These are phyloP conservation scores for Skeletonema menzelii DNA, from an alignment of 108 stramenopile species.

Conservation along the genomic window DNA sequence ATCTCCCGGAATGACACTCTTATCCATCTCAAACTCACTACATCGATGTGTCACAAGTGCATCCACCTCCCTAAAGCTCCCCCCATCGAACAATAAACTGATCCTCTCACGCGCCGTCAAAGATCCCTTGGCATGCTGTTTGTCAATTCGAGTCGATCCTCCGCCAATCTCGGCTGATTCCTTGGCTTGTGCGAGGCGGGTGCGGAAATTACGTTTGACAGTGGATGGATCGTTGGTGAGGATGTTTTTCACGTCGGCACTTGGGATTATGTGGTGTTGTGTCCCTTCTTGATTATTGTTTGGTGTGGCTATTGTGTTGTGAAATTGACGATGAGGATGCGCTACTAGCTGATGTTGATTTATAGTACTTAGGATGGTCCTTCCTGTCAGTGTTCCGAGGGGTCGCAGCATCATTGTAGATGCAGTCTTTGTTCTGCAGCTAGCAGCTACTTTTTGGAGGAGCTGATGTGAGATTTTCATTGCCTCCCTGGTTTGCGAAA, in stretches of 20 bases:
- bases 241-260: conserved; percentile 1
- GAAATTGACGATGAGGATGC: not conserved
- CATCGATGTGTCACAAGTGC: conserved; percentile 95
- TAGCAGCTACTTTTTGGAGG: not conserved
- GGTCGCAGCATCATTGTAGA: not conserved
- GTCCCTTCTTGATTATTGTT: not conserved
- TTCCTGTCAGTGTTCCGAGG: not conserved
- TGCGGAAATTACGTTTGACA: conserved; percentile 83
- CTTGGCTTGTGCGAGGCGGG: conserved; percentile 60
- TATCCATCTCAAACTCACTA: conserved; percentile 96
- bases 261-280: conserved; percentile 31
- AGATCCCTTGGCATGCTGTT: conserved; percentile 93
- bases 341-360: not conserved
- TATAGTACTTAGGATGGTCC: not conserved
- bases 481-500: too few relatives aligned
- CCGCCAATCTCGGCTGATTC: conserved; percentile 83
- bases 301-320: not conserved
- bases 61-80: conserved; percentile 94
- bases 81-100: conserved; percentile 87
- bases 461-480: not conserved
- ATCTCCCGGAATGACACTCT: conserved; percentile 89
- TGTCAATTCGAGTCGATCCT: conserved; percentile 77
- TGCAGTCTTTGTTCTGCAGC: not conserved
- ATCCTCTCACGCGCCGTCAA: conserved; percentile 98
- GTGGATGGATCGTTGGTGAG: conserved; percentile 53